These are phyloP conservation scores for Emergomyces orientalis DNA, from an alignment of 2,329 filamentous ascomycete genomes.

Conservation along the genomic window DNA sequence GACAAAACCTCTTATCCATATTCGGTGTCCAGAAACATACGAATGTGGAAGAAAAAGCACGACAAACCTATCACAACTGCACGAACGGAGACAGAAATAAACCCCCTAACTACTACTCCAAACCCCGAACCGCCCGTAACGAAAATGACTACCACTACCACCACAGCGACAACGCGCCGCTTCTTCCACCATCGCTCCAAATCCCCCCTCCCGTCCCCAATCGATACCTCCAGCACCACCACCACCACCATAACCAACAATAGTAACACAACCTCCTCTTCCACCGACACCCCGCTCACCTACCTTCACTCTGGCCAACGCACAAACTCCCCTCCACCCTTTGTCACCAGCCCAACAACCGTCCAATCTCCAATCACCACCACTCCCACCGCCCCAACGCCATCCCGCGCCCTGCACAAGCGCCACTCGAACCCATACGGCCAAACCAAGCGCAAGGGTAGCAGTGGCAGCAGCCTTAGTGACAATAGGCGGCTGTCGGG, in stretches of 20 bases:
- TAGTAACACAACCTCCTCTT: neutral
- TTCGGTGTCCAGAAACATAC: neutral
- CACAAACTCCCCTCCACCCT: constrained; percentile 17
- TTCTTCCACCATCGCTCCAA: constrained; percentile 19
- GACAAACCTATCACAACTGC: neutral
- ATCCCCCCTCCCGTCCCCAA: constrained; percentile 18
- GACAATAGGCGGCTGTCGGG: constrained; percentile 33
- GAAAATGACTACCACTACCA: constrained; percentile 3
- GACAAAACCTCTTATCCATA: neutral
- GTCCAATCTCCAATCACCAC: neutral
- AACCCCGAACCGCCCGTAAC: neutral
- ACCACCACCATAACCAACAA: constrained; percentile 13
- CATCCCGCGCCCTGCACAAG: constrained; percentile 9
- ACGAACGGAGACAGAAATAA: neutral
- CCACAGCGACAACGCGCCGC: constrained; percentile 9
- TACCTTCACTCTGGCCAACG: constrained; percentile 8
- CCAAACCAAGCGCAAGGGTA: constrained; percentile 9
- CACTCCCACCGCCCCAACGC: neutral
- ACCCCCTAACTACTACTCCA: neutral
- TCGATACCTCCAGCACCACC: constrained; percentile 13
- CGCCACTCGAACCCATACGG: constrained; percentile 8
- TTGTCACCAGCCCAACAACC: constrained; percentile 7
- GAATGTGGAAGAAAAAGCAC: constrained; percentile 5
- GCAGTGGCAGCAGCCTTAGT: constrained; percentile 12
- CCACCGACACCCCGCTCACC: constrained; percentile 5